Conservation (phyloP, 495 filamentous ascomycete species). For the Penicillium daleae region DNA sequence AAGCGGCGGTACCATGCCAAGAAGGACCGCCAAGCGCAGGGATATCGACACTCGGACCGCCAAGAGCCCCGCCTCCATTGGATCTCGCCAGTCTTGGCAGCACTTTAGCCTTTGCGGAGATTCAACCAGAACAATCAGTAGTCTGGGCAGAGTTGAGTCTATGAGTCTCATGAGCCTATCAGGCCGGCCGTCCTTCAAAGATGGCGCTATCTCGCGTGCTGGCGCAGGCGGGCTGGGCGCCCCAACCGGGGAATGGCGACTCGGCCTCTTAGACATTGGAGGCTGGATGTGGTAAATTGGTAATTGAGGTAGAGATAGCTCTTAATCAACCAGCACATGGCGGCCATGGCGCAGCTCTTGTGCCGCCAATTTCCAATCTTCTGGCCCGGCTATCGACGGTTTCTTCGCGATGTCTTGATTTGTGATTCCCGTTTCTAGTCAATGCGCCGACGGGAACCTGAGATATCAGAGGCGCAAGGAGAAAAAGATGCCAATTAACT, state of each 20-base stretch:
- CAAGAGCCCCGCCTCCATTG: slow-evolving; percentile 8
- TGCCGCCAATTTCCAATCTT: background rate
- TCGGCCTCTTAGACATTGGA: slow-evolving; percentile 3
- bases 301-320: background rate
- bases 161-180: slow-evolving; percentile 1
- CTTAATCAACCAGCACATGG: background rate
- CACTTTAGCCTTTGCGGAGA: slow-evolving; percentile 14
- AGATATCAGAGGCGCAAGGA: slow-evolving; percentile 12
- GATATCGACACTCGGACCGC: slow-evolving; percentile 9
- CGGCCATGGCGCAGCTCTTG: slow-evolving; percentile 6
- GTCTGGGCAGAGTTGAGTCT: background rate
- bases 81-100: slow-evolving; percentile 14
- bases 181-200: background rate
- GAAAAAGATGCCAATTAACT: background rate
- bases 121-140: slow-evolving; percentile 1
- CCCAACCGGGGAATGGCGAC: slow-evolving; percentile 1
- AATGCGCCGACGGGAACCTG: slow-evolving; percentile 13
- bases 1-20: slow-evolving; percentile 13
- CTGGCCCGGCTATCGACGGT: slow-evolving; percentile 26
- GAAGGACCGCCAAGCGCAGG: slow-evolving; percentile 16
- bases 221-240: slow-evolving; percentile 2
- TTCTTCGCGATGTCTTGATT: background rate
- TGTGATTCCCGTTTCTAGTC: slow-evolving; percentile 14
- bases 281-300: background rate
- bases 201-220: slow-evolving; percentile 18